Evolutionary conservation across 768 basidiomycete genomes (phyloP), one percentile per base, ranked within the genome.

Genomic region (Suillus bovinus): DNA sequence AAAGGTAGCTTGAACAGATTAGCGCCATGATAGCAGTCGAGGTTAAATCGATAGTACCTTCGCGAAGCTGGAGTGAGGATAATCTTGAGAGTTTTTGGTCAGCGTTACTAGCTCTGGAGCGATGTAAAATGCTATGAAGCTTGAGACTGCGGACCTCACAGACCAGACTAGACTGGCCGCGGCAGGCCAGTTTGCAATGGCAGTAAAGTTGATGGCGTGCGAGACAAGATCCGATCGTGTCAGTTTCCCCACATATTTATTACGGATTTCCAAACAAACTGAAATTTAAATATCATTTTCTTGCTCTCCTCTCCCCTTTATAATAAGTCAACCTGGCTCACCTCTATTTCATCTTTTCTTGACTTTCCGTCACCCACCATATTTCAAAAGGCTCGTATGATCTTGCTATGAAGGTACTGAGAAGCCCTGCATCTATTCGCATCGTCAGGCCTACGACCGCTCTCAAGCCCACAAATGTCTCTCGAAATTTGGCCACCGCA

Each of bases 161-260:
- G 46, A 7, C 49, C 47, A 49, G 47, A 8, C 47, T 7, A 41
- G 41, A 9, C n/a, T n/a, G n/a, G n/a, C n/a, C n/a, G n/a, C n/a
- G n/a, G n/a, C n/a, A n/a, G n/a, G n/a, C n/a, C n/a, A n/a, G n/a
- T n/a, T n/a, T n/a, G n/a, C n/a, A n/a, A n/a, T n/a, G n/a, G n/a
- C n/a, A n/a, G n/a, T n/a, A n/a, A n/a, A n/a, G n/a, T n/a, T n/a
- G n/a, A n/a, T n/a, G n/a, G n/a, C n/a, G n/a, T n/a, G n/a, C n/a
- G n/a, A 64, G 60, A 64, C 61, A 10, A 20, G 9, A 47, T 63
- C 34, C 42, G 27, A 61, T 36, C 33, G 34, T 44, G 52, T 36
- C 62, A 34, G 24, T 59, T 64, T 55, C 61, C 63, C 63, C 63
- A 55, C 63, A 64, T 63, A 58, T 64, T 64, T 58, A 63, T 61